A percentile compares a stretch with the other conserved stretches of the same genome.
phyloP scores from a whole-genome alignment of 75 land plant species.

The Larix kaempferi region DNA sequence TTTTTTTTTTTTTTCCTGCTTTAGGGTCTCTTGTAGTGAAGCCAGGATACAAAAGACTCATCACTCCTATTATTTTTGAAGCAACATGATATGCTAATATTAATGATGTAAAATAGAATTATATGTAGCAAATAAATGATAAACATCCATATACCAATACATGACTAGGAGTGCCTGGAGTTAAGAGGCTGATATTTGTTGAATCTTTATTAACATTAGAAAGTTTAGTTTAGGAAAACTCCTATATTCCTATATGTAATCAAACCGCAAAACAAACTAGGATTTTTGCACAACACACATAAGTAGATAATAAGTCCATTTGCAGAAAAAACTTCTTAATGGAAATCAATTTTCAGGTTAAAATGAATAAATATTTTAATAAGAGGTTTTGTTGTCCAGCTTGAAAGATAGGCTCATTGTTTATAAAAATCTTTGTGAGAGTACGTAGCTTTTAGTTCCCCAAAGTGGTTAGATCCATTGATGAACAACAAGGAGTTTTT shows the following conservation, averaged over 20 bases:
- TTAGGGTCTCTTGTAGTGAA: conserved; percentile 55
- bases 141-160: not conserved
- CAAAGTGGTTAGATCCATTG: too few species aligned
- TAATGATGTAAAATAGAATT: not conserved
- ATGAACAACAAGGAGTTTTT: too few species aligned
- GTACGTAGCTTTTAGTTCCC: too few species aligned
- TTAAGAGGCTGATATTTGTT: not conserved
- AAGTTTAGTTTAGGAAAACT: not conserved
- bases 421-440: too few species aligned
- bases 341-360: not conserved
- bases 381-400: not conserved
- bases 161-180: not conserved
- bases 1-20: conserved; percentile 66
- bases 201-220: not conserved
- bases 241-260: not conserved
- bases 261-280: not conserved
- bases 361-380: not conserved
- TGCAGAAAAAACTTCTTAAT: not conserved
- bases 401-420: too few species aligned
- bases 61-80: not conserved
- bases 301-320: not conserved
- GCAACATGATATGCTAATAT: not conserved
- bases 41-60: conserved; percentile 22
- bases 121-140: not conserved
- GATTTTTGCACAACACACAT: not conserved